Evolutionary conservation across 768 basidiomycete genomes (phyloP).

Genomic region (Suillus americanus): DNA sequence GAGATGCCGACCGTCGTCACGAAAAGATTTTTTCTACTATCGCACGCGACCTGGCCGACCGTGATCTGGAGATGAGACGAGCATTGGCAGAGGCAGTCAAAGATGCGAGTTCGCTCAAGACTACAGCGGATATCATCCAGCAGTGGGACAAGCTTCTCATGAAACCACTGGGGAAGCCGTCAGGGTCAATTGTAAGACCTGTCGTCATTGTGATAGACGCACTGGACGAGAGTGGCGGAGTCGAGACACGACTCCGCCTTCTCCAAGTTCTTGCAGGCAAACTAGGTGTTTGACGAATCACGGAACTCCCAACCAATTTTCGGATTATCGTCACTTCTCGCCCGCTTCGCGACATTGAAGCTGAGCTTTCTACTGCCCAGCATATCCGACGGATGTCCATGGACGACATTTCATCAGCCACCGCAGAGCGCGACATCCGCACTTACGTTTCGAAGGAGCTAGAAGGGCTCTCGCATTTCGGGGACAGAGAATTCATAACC

Average conservation of each 20-base stretch:
- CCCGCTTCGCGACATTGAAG: neutral
- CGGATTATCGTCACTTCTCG: conserved; percentile 10
- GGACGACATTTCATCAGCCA: neutral
- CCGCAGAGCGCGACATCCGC: neutral
- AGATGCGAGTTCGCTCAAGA: neutral
- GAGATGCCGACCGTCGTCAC: conserved; percentile 5
- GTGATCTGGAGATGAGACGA: neutral
- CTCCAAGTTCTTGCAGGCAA: conserved; percentile 9
- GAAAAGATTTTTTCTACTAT: conserved; percentile 16
- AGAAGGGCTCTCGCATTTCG: neutral
- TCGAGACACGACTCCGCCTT: conserved; percentile 7
- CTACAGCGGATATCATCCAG: neutral
- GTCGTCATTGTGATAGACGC: conserved; percentile 28
- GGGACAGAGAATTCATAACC: neutral
- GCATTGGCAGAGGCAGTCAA: neutral
- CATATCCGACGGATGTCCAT: neutral
- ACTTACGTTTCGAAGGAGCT: neutral
- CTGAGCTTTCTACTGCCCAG: neutral
- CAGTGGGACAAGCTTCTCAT: conserved; percentile 21
- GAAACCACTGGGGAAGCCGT: conserved; percentile 6
- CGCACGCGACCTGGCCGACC: conserved; percentile 4
- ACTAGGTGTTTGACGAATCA: neutral
- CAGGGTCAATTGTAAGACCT: conserved; percentile 13
- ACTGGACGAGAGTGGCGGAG: conserved; percentile 16
- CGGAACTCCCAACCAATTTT: conserved; percentile 10